phyloP scores from a whole-genome alignment of 176 grass and related monocot species.

The Sorghum bicolor region Sorghum_bicolor_NCBIv3 NC_012873.2:5575501-5576000 shows the following conservation, averaged over 20 bases:
- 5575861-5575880: conserved; percentile 14
- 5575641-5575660: conserved; percentile 83
- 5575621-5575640: conserved; percentile 54
- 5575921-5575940: background rate
- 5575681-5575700: conserved; percentile 70
- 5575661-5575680: conserved; percentile 80
- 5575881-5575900: conserved; percentile 1
- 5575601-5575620: background rate
- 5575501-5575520: background rate
- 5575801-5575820: conserved; percentile 69
- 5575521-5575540: background rate
- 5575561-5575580: conserved; percentile 59
- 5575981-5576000: too few relatives aligned
- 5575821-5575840: background rate
- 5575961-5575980: background rate
- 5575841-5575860: background rate
- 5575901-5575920: background rate
- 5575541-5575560: conserved; percentile 37
- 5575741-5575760: conserved; percentile 86
- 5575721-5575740: conserved; percentile 79
- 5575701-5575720: conserved; percentile 75
- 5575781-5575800: conserved; percentile 74
- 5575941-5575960: conserved; percentile 7
- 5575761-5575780: conserved; percentile 83
- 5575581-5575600: background rate